phyloP scores from a whole-genome alignment of 1,284 basidiomycete genomes.

The Melampsora americana region DNA sequence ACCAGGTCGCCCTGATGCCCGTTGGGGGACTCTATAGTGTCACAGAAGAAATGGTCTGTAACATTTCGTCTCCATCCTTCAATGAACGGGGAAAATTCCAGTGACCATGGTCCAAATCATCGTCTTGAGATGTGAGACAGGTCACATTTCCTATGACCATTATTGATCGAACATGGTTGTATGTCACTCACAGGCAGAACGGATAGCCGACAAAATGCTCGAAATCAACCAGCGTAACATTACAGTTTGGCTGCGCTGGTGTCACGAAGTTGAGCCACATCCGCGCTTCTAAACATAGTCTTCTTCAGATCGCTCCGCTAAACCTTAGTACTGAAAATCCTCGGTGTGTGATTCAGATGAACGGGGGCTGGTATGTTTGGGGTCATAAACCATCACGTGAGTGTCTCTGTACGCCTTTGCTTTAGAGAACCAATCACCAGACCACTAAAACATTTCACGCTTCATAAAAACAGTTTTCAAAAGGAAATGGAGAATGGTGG shows the following conservation, averaged over 20 bases:
- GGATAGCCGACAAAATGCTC: constrained; percentile 35
- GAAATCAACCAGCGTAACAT: constrained; percentile 25
- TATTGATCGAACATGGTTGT: not conserved
- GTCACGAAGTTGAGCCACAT: constrained; percentile 33
- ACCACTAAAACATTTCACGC: not conserved
- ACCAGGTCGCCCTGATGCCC: constrained; percentile 17
- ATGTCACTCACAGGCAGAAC: constrained; percentile 20
- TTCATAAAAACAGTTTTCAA: constrained; percentile 15
- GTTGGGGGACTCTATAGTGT: constrained; percentile 24
- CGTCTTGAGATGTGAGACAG: not conserved
- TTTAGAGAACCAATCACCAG: not conserved
- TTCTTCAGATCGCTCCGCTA: not conserved
- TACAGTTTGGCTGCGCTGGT: constrained; percentile 40
- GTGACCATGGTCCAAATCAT: not conserved
- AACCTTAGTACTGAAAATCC: not conserved
- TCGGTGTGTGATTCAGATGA: constrained; percentile 19
- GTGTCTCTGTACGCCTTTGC: not conserved
- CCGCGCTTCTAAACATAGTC: not conserved
- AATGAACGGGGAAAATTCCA: not conserved
- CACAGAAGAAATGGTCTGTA: constrained; percentile 26
- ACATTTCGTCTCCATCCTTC: not conserved
- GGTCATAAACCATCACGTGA: constrained; percentile 34
- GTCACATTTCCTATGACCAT: not conserved
- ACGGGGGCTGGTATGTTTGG: constrained; percentile 43
- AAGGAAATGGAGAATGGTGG: constrained; percentile 36